These are phyloP conservation scores for Cladosporium sphaerospermum DNA, from an alignment of 2,329 filamentous ascomycete species.

Conservation along the genomic window DNA sequence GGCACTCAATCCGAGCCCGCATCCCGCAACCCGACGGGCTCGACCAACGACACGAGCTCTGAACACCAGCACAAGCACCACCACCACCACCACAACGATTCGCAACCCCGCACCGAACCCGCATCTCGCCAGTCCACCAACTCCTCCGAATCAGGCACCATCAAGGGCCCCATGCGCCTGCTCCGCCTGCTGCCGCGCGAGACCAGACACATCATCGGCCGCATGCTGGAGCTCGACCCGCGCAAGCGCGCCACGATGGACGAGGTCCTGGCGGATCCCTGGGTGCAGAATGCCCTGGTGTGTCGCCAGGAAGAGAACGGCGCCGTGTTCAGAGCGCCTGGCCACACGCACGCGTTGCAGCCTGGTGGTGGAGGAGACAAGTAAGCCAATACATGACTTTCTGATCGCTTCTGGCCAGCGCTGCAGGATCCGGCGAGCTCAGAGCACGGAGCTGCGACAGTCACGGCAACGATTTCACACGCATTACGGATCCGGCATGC, in stretches of 20 bases:
- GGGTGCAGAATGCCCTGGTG: slow-evolving; percentile 79
- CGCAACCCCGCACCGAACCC: slow-evolving; percentile 33
- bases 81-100: slow-evolving; percentile 32
- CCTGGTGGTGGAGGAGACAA: slow-evolving; percentile 26
- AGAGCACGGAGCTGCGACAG: too few species aligned
- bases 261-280: slow-evolving; percentile 81
- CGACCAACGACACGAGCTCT: slow-evolving; percentile 13
- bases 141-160: slow-evolving; percentile 43
- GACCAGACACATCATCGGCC: slow-evolving; percentile 78
- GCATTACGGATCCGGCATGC: too few species aligned
- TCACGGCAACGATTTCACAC: too few species aligned
- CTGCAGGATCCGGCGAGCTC: too few species aligned
- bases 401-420: too few species aligned
- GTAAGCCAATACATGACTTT: slow-evolving; percentile 6
- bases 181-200: slow-evolving; percentile 82
- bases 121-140: slow-evolving; percentile 18
- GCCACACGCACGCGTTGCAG: slow-evolving; percentile 72
- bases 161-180: slow-evolving; percentile 88
- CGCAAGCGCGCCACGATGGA: slow-evolving; percentile 75
- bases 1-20: slow-evolving; percentile 33
- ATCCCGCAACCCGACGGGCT: slow-evolving; percentile 32
- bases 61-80: slow-evolving; percentile 24
- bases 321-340: slow-evolving; percentile 62
- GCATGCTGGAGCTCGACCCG: slow-evolving; percentile 88
- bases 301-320: slow-evolving; percentile 75